Conservation (phyloP, 192 early-diverging fungal species). For the Coemansia sp. region DNA sequence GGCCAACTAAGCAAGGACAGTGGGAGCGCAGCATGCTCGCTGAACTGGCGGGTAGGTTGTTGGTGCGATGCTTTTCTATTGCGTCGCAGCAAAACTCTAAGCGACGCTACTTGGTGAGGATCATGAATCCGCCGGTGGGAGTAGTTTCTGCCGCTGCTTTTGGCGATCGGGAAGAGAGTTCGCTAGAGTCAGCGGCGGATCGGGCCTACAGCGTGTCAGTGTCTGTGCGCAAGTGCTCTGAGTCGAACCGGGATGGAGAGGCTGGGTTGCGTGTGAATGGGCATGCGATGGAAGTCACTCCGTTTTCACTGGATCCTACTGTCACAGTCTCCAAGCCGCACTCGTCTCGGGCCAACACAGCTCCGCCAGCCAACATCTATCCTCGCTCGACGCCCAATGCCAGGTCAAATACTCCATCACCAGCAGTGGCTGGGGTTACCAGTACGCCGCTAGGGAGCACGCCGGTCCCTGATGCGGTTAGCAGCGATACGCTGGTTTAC, state of each 20-base stretch:
- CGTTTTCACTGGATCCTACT: conserved; percentile 32
- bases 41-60: conserved; percentile 18
- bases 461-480: background rate
- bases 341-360: background rate
- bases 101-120: conserved; percentile 33
- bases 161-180: background rate
- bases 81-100: conserved; percentile 22
- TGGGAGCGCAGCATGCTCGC: conserved; percentile 2
- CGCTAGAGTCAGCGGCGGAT: background rate
- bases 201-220: conserved; percentile 21
- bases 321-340: background rate
- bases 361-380: background rate
- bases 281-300: conserved; percentile 5
- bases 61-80: conserved; percentile 40
- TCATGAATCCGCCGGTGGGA: conserved; percentile 27
- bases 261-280: conserved; percentile 34
- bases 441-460: conserved; percentile 5
- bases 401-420: background rate
- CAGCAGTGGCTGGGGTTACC: background rate
- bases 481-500: background rate
- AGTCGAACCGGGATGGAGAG: background rate
- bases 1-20: background rate
- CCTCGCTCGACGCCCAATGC: background rate
- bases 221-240: conserved; percentile 17
- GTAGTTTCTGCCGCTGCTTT: background rate